A percentile compares a stretch with the other conserved stretches of the same genome.
phyloP scores from a whole-genome alignment of 2,329 filamentous ascomycete genomes.

The Sporothrix luriei region DNA sequence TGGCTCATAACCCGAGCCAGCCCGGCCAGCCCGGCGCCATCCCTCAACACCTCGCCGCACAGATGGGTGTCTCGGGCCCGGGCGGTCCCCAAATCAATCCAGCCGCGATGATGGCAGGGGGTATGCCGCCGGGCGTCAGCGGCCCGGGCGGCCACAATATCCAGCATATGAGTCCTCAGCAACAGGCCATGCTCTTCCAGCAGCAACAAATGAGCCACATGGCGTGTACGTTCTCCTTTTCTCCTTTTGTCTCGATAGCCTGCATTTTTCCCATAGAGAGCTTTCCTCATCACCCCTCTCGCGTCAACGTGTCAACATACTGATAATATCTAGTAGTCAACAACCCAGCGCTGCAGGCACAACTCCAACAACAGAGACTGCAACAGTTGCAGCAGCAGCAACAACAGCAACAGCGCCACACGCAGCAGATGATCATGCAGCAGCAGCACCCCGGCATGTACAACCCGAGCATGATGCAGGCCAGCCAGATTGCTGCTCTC shows the following conservation, averaged over 20 bases:
- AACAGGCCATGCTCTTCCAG: conserved; percentile 60
- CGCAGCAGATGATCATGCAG: conserved; percentile 56
- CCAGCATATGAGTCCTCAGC: conserved; percentile 68
- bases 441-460: conserved; percentile 57
- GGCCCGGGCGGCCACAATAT: conserved; percentile 67
- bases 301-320: not conserved
- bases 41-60: conserved; percentile 65
- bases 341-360: conserved; percentile 45
- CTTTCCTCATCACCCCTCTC: no score
- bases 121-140: conserved; percentile 69
- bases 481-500: conserved; percentile 45
- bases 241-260: conserved; percentile 16
- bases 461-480: conserved; percentile 58
- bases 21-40: conserved; percentile 66
- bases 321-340: conserved; percentile 36
- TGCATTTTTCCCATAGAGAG: not conserved
- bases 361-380: conserved; percentile 56
- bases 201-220: conserved; percentile 51
- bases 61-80: conserved; percentile 72
- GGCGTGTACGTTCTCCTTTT: conserved; percentile 40
- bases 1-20: conserved; percentile 70
- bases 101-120: conserved; percentile 68
- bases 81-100: conserved; percentile 72
- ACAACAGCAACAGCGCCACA: conserved; percentile 59
- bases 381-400: conserved; percentile 58